Base-by-base conservation (phyloP, 495 filamentous ascomycete species). In the Podospora comata region DNA sequence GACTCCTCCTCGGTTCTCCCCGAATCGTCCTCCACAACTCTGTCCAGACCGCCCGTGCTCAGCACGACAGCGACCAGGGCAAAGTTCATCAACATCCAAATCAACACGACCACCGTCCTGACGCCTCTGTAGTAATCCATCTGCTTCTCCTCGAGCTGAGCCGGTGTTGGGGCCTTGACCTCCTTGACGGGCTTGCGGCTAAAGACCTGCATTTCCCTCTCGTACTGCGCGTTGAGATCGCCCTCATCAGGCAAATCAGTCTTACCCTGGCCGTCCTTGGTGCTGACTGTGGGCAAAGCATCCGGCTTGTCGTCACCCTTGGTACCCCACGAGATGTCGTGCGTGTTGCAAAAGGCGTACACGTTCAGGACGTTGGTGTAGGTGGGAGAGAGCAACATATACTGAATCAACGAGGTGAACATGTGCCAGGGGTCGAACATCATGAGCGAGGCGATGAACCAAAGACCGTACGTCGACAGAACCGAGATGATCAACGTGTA, bases 351-450 rank as follows among this genome's bases (percentile, higher is more conserved):
- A 87, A 97, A 99, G 62, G 94, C 93, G 81, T 99, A 99, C 63
- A 99, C 93, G 83, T 94, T 98, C 74, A 99, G 89, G 67, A 99
- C 95, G 81, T 99, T 99, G 89, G 97, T 92, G 81, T 97, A 99
- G 26, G 93, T 97, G n/a, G 95, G 95, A 82, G 93, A 93, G 71
- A 99, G 86, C 53, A 98, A 87, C 67, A 99, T 88, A 78, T 99
- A 99, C 87, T 99, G 96, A 60, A 97, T 81, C 79, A 97, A 93
- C 44, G 87, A 92, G 30, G 95, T 99, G 81, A 97, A 86, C 92
- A 99, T 97, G 79, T 99, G 96, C 94, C 94, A 99, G 2, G 96
- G 96, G 77, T 99, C 96, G 79, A 99, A 89, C 87, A 98, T 98
- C 71, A 98, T 84, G 69, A 99, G 86, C 15, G 93, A 97, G 4